phyloP scores from a whole-genome alignment of 345 rosid genomes.

The Mangifera indica region DNA sequence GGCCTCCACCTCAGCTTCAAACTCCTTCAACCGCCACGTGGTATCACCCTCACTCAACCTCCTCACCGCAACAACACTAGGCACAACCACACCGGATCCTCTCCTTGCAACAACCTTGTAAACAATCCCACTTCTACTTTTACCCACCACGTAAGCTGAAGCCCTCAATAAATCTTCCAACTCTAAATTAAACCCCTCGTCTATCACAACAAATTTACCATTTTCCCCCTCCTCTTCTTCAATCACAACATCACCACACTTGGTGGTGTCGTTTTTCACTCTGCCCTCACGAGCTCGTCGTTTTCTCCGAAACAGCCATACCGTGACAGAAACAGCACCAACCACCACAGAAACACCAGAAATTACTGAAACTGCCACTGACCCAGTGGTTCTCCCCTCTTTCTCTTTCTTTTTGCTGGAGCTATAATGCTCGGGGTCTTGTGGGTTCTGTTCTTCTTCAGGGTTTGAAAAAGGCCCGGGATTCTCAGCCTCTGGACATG shows the following conservation, averaged over 20 bases:
- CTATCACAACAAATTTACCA: constrained; percentile 66
- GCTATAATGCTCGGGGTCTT: constrained; percentile 32
- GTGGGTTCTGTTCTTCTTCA: constrained; percentile 40
- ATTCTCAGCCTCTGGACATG: constrained; percentile 55
- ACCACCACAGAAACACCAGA: constrained; percentile 61
- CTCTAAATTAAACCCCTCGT: constrained; percentile 77
- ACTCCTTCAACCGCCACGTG: constrained; percentile 72
- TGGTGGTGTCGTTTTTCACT: constrained; percentile 36
- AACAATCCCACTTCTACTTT: constrained; percentile 81
- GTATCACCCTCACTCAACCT: constrained; percentile 77
- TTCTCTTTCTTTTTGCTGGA: constrained; percentile 22
- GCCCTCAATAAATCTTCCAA: constrained; percentile 91
- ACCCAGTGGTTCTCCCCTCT: constrained; percentile 28
- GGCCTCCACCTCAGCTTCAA: constrained; percentile 78
- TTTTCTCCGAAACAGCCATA: constrained; percentile 61
- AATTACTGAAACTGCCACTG: constrained; percentile 53
- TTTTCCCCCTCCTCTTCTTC: constrained; percentile 47
- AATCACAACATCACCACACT: background rate
- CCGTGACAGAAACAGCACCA: constrained; percentile 55
- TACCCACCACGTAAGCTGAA: constrained; percentile 90
- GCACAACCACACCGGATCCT: constrained; percentile 47
- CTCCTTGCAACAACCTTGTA: constrained; percentile 75
- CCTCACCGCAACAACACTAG: constrained; percentile 73
- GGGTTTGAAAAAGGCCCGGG: constrained; percentile 39
- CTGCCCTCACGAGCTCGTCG: constrained; percentile 28